Conservation (phyloP, 2,329 filamentous ascomycete species). For the Capronia epimyces region DNA sequence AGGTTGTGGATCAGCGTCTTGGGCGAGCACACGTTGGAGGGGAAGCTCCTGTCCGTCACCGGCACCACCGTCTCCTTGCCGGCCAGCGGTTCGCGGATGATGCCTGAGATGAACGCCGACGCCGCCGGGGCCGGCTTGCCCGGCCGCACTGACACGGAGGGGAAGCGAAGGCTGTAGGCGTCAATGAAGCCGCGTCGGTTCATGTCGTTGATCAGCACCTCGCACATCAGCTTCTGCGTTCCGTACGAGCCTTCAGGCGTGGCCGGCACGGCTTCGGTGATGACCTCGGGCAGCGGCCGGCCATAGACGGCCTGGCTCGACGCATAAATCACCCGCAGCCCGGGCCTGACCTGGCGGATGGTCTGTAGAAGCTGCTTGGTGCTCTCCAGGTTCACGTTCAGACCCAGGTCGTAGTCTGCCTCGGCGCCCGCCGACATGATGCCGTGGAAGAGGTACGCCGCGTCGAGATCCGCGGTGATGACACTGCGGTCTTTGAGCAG, state of each 20-base stretch:
- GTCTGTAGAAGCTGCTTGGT: slow-evolving; percentile 52
- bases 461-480: slow-evolving; percentile 43
- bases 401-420: slow-evolving; percentile 55
- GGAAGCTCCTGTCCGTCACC: slow-evolving; percentile 48
- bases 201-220: slow-evolving; percentile 59
- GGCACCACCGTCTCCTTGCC: slow-evolving; percentile 50
- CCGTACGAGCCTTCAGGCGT: slow-evolving; percentile 60
- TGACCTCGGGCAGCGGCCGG: slow-evolving; percentile 49
- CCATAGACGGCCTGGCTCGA: slow-evolving; percentile 61
- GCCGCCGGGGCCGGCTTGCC: slow-evolving; percentile 57
- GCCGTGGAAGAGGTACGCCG: slow-evolving; percentile 59
- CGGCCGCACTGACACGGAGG: slow-evolving; percentile 57
- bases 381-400: slow-evolving; percentile 58
- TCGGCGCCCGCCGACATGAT: slow-evolving; percentile 63
- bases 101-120: slow-evolving; percentile 59
- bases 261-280: slow-evolving; percentile 49
- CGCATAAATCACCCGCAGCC: slow-evolving; percentile 56
- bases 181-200: slow-evolving; percentile 55
- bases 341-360: slow-evolving; percentile 47
- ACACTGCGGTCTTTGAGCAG: slow-evolving; percentile 44
- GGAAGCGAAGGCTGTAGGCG: slow-evolving; percentile 55
- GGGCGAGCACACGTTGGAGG: slow-evolving; percentile 53
- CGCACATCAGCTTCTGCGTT: slow-evolving; percentile 58
- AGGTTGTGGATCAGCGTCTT: slow-evolving; percentile 51
- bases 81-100: slow-evolving; percentile 59